Percentiles rank a stretch among this genome's conserved stretches.
Conservation (phyloP, 352 stramenopile species). For the Phytophthora cactorum region DNA sequence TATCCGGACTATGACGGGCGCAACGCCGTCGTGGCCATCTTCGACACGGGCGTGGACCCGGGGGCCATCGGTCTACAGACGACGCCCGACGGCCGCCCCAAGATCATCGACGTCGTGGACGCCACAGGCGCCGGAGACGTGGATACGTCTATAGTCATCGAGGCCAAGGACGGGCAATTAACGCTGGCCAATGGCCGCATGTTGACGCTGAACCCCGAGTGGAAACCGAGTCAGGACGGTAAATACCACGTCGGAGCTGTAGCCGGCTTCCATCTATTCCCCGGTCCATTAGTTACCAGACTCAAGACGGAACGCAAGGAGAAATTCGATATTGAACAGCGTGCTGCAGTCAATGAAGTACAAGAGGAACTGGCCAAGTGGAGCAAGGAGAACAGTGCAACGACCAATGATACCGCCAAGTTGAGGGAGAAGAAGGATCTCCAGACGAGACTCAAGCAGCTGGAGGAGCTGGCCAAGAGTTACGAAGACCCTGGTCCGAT, state of each 20-base stretch:
- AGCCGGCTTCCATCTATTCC: slow-evolving; percentile 91
- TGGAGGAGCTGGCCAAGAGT: slow-evolving; percentile 74
- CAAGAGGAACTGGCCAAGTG: slow-evolving; percentile 69
- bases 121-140: slow-evolving; percentile 95
- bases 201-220: slow-evolving; percentile 82
- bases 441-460: slow-evolving; percentile 66
- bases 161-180: slow-evolving; percentile 59
- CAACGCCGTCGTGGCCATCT: slow-evolving; percentile 93
- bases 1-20: slow-evolving; percentile 92
- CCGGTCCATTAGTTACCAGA: slow-evolving; percentile 64
- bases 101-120: slow-evolving; percentile 96
- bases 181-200: slow-evolving; percentile 47
- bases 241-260: slow-evolving; percentile 90
- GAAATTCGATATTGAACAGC: slow-evolving; percentile 77
- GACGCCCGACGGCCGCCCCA: slow-evolving; percentile 88
- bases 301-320: slow-evolving; percentile 87
- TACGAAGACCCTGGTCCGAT: slow-evolving; percentile 94
- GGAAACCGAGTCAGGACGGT: slow-evolving; percentile 55
- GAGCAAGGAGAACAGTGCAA: slow-evolving; percentile 64
- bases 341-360: slow-evolving; percentile 66
- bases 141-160: slow-evolving; percentile 76
- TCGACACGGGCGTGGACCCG: slow-evolving; percentile 97
- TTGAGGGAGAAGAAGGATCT: slow-evolving; percentile 84
- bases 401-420: slow-evolving; percentile 59
- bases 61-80: slow-evolving; percentile 87